A percentile compares a stretch with the other conserved stretches of the same genome.
phyloP scores from a whole-genome alignment of 2,329 filamentous ascomycete genomes.

The Amauroascus verrucosus region DNA sequence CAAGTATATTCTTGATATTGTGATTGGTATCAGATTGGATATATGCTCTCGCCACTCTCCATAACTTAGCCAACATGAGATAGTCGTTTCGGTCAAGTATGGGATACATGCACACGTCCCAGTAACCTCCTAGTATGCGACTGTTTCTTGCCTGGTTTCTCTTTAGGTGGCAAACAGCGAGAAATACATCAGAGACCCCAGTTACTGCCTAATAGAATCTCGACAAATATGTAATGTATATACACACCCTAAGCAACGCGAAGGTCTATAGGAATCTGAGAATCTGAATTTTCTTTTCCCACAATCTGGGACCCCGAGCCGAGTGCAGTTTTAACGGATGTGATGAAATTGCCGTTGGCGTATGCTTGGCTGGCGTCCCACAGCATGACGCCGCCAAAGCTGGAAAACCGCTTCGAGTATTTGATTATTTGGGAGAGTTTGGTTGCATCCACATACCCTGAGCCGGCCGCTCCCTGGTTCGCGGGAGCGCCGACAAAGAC shows the following conservation, averaged over 20 bases:
- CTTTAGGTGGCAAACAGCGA: no score
- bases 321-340: conserved; percentile 34
- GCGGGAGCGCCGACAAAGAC: conserved; percentile 53
- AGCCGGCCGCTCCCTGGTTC: conserved; percentile 42
- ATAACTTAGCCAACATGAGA: no score
- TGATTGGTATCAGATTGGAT: no score
- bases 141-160: no score
- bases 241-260: neutral
- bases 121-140: no score
- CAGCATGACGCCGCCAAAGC: conserved; percentile 59
- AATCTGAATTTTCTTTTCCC: neutral
- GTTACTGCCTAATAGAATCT: no score
- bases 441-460: conserved; percentile 45
- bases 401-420: conserved; percentile 46
- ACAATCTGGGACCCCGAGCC: neutral
- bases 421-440: conserved; percentile 43
- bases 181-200: no score
- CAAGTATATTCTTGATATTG: no score
- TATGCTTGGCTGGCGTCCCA: conserved; percentile 57
- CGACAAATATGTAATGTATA: no score
- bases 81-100: no score
- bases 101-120: no score
- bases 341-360: conserved; percentile 48
- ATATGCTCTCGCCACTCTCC: no score
- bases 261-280: neutral